Conservation (phyloP, 768 basidiomycete species). For the Leccinum longicurvipes region DNA sequence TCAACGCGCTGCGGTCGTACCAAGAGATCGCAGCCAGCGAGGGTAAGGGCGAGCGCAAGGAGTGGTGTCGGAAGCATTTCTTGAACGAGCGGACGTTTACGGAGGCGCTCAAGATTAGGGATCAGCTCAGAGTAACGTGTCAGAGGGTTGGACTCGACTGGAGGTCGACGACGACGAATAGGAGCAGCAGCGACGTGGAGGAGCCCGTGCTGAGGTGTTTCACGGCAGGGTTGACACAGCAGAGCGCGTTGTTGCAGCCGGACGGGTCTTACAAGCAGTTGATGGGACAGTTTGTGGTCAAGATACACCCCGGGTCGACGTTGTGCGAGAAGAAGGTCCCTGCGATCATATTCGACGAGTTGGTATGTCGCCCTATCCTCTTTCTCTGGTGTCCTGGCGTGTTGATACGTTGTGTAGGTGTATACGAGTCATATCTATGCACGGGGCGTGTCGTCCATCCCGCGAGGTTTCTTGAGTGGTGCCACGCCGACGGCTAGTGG, state of each 20-base stretch:
- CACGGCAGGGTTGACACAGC: slow-evolving; percentile 72
- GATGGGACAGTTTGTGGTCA: slow-evolving; percentile 74
- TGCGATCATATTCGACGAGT: slow-evolving; percentile 89
- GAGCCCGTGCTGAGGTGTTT: slow-evolving; percentile 71
- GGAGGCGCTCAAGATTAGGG: slow-evolving; percentile 75
- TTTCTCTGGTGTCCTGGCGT: neutral
- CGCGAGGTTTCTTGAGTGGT: slow-evolving; percentile 47
- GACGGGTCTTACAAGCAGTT: slow-evolving; percentile 87
- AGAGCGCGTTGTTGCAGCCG: slow-evolving; percentile 79
- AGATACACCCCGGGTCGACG: slow-evolving; percentile 88
- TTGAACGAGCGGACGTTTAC: slow-evolving; percentile 78
- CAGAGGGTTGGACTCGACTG: slow-evolving; percentile 58
- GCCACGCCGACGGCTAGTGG: slow-evolving; percentile 12
- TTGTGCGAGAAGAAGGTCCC: slow-evolving; percentile 78
- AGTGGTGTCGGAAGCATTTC: slow-evolving; percentile 85
- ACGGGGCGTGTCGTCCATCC: slow-evolving; percentile 83
- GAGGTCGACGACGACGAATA: slow-evolving; percentile 36
- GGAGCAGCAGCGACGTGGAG: slow-evolving; percentile 57
- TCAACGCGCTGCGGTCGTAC: slow-evolving; percentile 84
- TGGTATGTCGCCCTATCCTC: slow-evolving; percentile 50
- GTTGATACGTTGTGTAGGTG: slow-evolving; percentile 43
- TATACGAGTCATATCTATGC: slow-evolving; percentile 86
- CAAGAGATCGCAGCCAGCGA: slow-evolving; percentile 57
- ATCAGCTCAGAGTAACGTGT: slow-evolving; percentile 73
- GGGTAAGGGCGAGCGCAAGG: slow-evolving; percentile 45